These are phyloP conservation scores for Candida incommunis DNA, from an alignment of 805 yeast genomes.

Conservation along the genomic window DNA sequence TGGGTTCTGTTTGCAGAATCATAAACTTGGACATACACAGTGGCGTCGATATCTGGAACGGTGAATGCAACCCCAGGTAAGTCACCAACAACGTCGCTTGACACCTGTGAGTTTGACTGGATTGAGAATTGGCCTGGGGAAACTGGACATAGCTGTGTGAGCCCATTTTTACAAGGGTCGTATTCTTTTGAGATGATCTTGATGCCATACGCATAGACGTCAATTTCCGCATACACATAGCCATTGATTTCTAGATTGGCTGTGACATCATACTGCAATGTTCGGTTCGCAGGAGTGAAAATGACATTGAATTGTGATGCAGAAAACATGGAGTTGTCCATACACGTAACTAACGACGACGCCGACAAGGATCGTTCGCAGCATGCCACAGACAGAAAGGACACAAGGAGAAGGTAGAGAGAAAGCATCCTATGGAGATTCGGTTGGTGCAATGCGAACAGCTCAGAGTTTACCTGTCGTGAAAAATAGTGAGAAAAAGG, in stretches of 20 bases:
- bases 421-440: too few species aligned
- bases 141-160: conserved; percentile 86
- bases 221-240: conserved; percentile 52
- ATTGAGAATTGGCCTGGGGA: conserved; percentile 71
- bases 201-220: conserved; percentile 80
- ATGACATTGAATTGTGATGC: conserved; percentile 64
- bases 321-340: conserved; percentile 58
- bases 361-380: too few species aligned
- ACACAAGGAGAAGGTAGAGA: too few species aligned
- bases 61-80: conserved; percentile 78
- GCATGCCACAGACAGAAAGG: too few species aligned
- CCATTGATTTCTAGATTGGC: conserved; percentile 56
- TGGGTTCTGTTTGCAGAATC: conserved; percentile 23
- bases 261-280: conserved; percentile 55
- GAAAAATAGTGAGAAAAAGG: too few species aligned
- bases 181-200: conserved; percentile 41
- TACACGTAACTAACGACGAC: conserved; percentile 72
- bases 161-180: conserved; percentile 46
- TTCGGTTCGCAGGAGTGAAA: conserved; percentile 56
- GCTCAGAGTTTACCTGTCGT: too few species aligned
- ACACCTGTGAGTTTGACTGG: conserved; percentile 47
- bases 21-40: conserved; percentile 40
- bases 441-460: too few species aligned
- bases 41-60: conserved; percentile 81
- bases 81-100: conserved; percentile 31